phyloP scores from a whole-genome alignment of 2,329 filamentous ascomycete species.

The Eurotiales sp. region DNA sequence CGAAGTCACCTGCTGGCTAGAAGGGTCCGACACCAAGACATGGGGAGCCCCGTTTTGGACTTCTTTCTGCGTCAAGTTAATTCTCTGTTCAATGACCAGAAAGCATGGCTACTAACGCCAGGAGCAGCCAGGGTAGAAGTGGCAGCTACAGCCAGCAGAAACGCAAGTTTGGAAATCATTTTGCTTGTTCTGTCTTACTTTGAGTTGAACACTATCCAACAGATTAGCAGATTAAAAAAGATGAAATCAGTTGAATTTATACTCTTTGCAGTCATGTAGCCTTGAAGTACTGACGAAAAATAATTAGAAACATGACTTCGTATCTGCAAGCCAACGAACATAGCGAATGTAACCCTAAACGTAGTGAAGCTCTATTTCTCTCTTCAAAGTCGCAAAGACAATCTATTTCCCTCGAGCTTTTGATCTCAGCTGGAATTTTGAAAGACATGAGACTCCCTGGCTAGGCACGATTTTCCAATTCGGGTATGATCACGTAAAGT shows the following conservation, averaged over 20 bases:
- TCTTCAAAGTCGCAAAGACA: neutral
- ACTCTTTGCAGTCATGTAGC: neutral
- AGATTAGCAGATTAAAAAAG: neutral
- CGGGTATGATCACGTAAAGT: neutral
- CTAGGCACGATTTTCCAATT: neutral
- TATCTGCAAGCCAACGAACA: neutral
- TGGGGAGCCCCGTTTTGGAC: slow-evolving; percentile 9
- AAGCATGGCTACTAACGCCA: neutral
- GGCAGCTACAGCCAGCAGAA: slow-evolving; percentile 1
- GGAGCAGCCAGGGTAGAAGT: neutral
- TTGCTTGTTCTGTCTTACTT: neutral
- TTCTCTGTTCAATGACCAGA: neutral
- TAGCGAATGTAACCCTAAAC: neutral
- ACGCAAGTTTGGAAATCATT: neutral
- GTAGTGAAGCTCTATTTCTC: neutral
- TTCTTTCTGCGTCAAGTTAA: slow-evolving; percentile 3
- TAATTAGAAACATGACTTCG: neutral
- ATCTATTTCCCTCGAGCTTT: neutral
- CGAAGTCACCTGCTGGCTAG: slow-evolving; percentile 11
- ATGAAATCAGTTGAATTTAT: neutral
- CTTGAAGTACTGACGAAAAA: neutral
- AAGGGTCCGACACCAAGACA: slow-evolving; percentile 7
- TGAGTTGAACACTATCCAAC: neutral
- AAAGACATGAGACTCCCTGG: neutral
- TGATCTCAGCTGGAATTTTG: neutral